These are phyloP conservation scores for Fistulifera pelliculosa DNA, from an alignment of 108 stramenopile genomes.

Conservation along the genomic window DNA sequence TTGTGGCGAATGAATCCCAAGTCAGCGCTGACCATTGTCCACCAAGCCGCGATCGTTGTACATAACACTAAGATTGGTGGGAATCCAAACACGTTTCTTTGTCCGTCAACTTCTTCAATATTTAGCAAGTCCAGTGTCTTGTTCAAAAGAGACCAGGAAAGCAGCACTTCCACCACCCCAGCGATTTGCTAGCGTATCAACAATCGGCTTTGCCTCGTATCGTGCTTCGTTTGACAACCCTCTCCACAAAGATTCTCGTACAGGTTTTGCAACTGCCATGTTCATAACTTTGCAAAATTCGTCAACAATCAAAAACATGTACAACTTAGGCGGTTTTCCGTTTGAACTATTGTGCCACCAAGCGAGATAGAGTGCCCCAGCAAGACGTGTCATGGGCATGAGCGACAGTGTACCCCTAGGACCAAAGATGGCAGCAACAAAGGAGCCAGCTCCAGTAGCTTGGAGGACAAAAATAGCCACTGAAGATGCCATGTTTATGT, in stretches of 20 bases:
- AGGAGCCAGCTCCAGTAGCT: conserved; percentile 71
- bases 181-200: conserved; percentile 83
- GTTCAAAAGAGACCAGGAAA: conserved; percentile 63
- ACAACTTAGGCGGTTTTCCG: conserved; percentile 68
- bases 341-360: conserved; percentile 69
- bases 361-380: conserved; percentile 50
- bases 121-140: conserved; percentile 39
- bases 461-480: conserved; percentile 77
- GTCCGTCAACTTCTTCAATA: conserved; percentile 25
- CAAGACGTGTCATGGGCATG: conserved; percentile 71
- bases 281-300: conserved; percentile 85
- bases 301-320: conserved; percentile 70
- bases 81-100: conserved; percentile 51
- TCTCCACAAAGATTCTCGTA: conserved; percentile 79
- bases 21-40: conserved; percentile 77
- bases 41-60: conserved; percentile 65
- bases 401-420: conserved; percentile 63
- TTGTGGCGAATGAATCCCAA: conserved; percentile 62
- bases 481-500: conserved; percentile 71
- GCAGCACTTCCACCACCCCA: conserved; percentile 90
- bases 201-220: conserved; percentile 88
- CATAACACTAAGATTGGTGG: conserved; percentile 72
- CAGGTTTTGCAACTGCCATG: conserved; percentile 82
- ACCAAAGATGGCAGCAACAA: conserved; percentile 54
- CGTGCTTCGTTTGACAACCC: conserved; percentile 79